Conservation (phyloP, 495 filamentous ascomycete genomes). For the Evansstolkia leycettana region DNA sequence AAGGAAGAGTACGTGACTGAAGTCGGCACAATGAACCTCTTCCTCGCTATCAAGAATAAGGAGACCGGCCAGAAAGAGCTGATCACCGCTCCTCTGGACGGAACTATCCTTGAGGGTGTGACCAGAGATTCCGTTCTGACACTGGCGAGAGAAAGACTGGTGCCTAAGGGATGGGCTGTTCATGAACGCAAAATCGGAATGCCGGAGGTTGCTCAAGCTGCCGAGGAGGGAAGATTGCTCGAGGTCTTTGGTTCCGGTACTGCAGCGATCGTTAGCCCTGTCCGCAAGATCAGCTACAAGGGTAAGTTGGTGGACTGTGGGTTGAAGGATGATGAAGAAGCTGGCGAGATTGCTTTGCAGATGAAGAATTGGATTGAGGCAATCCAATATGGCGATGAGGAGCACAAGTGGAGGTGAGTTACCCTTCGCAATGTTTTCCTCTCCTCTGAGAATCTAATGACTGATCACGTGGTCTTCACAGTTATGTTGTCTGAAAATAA, state of each 20-base stretch:
- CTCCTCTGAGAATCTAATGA: too few species aligned
- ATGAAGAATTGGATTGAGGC: slow-evolving; percentile 96
- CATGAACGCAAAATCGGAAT: slow-evolving; percentile 85
- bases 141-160: slow-evolving; percentile 72
- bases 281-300: slow-evolving; percentile 76
- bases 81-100: slow-evolving; percentile 84
- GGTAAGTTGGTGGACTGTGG: slow-evolving; percentile 69
- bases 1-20: slow-evolving; percentile 91
- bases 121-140: slow-evolving; percentile 77
- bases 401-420: slow-evolving; percentile 67
- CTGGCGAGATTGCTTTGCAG: slow-evolving; percentile 65
- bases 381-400: slow-evolving; percentile 87
- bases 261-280: slow-evolving; percentile 61
- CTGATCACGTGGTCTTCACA: too few species aligned
- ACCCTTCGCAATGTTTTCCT: neutral
- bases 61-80: slow-evolving; percentile 81
- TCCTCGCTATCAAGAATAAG: slow-evolving; percentile 67
- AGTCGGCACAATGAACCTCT: slow-evolving; percentile 97
- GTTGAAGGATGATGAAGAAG: slow-evolving; percentile 64
- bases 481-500: too few species aligned
- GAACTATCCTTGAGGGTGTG: slow-evolving; percentile 93
- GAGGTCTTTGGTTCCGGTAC: slow-evolving; percentile 93
- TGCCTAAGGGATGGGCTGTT: slow-evolving; percentile 77
- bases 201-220: slow-evolving; percentile 64
- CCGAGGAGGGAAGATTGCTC: slow-evolving; percentile 70